Base-by-base conservation (phyloP, 1,284 basidiomycete genomes). In the Moesziomyces globuligerus region DNA sequence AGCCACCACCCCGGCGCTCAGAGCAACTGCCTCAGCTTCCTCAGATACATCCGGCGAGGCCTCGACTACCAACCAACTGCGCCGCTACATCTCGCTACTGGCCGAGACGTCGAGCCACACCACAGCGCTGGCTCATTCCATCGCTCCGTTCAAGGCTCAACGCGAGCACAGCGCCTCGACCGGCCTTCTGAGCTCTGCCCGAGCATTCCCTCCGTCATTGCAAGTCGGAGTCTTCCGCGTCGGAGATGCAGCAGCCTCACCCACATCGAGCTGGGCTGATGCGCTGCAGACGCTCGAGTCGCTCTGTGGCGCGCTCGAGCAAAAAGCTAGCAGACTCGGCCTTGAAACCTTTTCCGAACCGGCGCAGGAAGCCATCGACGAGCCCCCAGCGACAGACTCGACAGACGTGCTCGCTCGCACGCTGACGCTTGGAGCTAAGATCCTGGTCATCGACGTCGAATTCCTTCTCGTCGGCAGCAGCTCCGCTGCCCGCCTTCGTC, bases 391-490 rank as follows among this genome's bases (percentile, higher is more conserved):
- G 18, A 10, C 45, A 13, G 17, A 15, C 0, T 26, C 52, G 3
- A 23, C 28, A 28, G 37, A 29, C 20, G 26, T 29, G 6, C 52
- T 56, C 21, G 48, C 57, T 1, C 69, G 67, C 37, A 59, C 69
- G 1, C 44, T 72, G 24, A 72, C 69, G 0, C 48, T 72, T 8
- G 69, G 64, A 25, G 69, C 69, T 32, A 72, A 72, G 56, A 64
- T 72, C n/a, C 34, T 72, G 18, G 69, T 72, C 44, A 72, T 72
- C 40, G 69, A 72, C 29, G 56, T 72, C 48, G 69, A 72, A 29
- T 47, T 72, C 24, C 42, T 38, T 24, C 17, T 60, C 36, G 10
- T 48, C 47, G 45, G 34, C 7, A 13, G n/a, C 34, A 17, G 23
- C 20, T 7, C 21, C 17, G 11, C 18, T 25, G 13, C 25, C 13